Base-by-base conservation (phyloP, 2,329 filamentous ascomycete species). In the Tolypocladium nubicola region DNA sequence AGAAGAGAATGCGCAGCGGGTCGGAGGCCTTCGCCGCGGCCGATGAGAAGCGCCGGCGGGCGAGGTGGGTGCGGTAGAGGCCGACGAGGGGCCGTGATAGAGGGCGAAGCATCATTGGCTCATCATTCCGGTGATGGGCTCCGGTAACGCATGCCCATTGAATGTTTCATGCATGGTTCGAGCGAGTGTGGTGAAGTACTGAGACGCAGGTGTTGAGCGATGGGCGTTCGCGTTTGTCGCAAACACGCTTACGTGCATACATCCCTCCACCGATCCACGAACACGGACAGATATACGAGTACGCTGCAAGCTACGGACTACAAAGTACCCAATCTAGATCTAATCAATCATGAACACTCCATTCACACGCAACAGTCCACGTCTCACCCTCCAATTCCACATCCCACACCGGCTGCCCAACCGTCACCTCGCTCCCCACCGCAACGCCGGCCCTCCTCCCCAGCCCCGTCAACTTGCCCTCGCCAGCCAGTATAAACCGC, bases 1-100 rank as follows among this genome's bases (percentile, higher is more conserved):
- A 97, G 73, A 97, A 99, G 4, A 99, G 80, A 56, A 99, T 90
- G 39, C 86, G 81, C 38, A 99, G 77, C 3, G 90, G 88, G 5
- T 84, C 78, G 0, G 78, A 75, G 19, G 59, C 21, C 43, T 52
- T 38, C 35, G 58, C 52, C 35, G 58, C 52, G 11, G 52, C 58
- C 16, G 63, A 62, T 13, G 67, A 65, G 21, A 64, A 59, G 52
- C 56, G 58, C 59, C 56, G 64, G 23, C 52, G 57, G 26, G 56
- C 16, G 26, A 58, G 21, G 37, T 30, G 30, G 47, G 30, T 55
- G 47, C 45, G 57, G 54, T 58, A 56, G n/a, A 64, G 41, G 14
- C 60, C 50, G 13, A 56, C 50, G 14, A 55, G 57, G 0, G 56
- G 53, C 21, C 41, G 61, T 39, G 54, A 49, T 21, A 64, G 40